Evolutionary conservation across 331 rosid species (phyloP).

Genomic region (Prunus yedoensis): DNA sequence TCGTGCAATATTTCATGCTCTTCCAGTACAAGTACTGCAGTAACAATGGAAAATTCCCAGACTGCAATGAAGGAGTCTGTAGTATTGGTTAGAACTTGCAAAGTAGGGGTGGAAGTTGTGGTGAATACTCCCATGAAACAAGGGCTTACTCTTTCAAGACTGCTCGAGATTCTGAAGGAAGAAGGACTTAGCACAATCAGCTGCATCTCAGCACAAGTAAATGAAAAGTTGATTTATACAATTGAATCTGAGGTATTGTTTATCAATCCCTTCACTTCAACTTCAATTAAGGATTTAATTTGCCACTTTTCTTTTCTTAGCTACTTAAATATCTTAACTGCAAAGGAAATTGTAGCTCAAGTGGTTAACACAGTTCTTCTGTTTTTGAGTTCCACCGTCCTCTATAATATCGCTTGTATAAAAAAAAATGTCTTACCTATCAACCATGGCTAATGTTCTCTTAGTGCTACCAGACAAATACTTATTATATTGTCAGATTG

Average conservation of each 20-base stretch:
- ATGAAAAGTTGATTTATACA: slow-evolving; percentile 39
- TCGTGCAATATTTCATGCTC: neutral
- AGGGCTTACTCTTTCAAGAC: slow-evolving; percentile 35
- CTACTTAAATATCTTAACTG: neutral
- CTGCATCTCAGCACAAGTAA: slow-evolving; percentile 35
- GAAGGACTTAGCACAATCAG: slow-evolving; percentile 35
- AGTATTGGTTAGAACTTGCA: slow-evolving; percentile 14
- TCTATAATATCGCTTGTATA: too few species aligned
- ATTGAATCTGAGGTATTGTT: slow-evolving; percentile 37
- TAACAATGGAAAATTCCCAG: neutral
- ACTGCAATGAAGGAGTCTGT: neutral
- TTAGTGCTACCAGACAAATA: too few species aligned
- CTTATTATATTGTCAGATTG: too few species aligned
- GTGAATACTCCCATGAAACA: slow-evolving; percentile 30
- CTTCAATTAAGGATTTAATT: neutral
- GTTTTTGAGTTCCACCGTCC: too few species aligned
- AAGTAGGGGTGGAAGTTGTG: slow-evolving; percentile 36
- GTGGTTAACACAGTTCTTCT: too few species aligned
- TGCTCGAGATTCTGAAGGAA: slow-evolving; percentile 25
- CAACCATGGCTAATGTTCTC: neutral
- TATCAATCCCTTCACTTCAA: neutral
- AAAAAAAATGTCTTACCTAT: neutral
- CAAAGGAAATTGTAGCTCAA: too few species aligned
- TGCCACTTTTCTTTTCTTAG: neutral
- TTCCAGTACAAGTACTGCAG: neutral